Conservation (phyloP, 768 basidiomycete genomes). For the Mycena pura region DNA sequence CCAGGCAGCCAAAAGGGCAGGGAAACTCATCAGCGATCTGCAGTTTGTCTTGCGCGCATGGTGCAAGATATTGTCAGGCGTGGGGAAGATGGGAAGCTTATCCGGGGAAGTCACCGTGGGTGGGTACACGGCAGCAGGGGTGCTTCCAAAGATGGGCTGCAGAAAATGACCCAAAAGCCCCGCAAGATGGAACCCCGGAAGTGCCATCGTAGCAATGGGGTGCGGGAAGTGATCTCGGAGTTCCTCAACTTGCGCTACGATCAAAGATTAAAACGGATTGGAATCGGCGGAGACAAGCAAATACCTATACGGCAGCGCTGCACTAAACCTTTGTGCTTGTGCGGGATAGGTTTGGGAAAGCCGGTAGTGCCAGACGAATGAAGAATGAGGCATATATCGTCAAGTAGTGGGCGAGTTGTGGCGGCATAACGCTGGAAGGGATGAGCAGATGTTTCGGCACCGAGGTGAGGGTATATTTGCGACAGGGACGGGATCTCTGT, state of each 20-base stretch:
- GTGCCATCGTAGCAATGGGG: constrained; percentile 27
- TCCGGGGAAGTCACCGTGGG: constrained; percentile 29
- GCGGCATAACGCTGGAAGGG: neutral
- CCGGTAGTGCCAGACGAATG: too few species aligned
- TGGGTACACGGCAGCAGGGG: neutral
- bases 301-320: too few species aligned
- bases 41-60: constrained; percentile 37
- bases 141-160: constrained; percentile 20
- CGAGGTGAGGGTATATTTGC: constrained; percentile 35
- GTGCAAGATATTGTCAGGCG: constrained; percentile 46
- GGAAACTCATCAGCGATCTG: constrained; percentile 40
- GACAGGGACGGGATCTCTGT: constrained; percentile 5
- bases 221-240: neutral
- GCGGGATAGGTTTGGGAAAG: too few species aligned
- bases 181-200: constrained; percentile 36
- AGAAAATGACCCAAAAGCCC: constrained; percentile 30
- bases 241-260: too few species aligned
- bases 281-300: too few species aligned
- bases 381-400: too few species aligned
- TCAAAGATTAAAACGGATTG: too few species aligned
- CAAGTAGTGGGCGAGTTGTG: too few species aligned
- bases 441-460: constrained; percentile 19
- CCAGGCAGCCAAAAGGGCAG: constrained; percentile 47
- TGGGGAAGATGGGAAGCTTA: constrained; percentile 43
- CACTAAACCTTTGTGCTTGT: too few species aligned